Evolutionary conservation across 2,329 filamentous ascomycete genomes (phyloP).

Genomic region (Lomentospora prolificans): DNA sequence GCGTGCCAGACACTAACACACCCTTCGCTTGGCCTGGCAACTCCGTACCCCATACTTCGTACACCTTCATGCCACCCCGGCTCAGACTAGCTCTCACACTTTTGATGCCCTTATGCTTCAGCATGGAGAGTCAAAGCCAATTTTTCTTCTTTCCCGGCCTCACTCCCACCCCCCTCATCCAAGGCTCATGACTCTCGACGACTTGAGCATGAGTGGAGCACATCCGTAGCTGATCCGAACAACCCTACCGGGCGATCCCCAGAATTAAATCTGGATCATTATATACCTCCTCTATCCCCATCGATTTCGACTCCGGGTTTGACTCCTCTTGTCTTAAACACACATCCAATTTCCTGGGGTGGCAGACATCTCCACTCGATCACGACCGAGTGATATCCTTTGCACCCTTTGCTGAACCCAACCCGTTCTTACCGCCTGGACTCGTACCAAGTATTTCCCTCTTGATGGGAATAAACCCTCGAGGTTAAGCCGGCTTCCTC

Average conservation of each 20-base stretch:
- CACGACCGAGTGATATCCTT: neutral
- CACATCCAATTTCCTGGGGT: neutral
- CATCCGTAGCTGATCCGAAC: constrained; percentile 1
- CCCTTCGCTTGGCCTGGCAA: neutral
- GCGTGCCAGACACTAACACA: neutral
- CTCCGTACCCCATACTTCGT: neutral
- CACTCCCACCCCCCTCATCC: neutral
- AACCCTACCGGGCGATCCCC: constrained; percentile 2
- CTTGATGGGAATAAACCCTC: too few relatives aligned
- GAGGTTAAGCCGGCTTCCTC: neutral
- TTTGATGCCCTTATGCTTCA: neutral
- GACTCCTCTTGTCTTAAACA: neutral
- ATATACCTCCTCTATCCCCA: constrained; percentile 3
- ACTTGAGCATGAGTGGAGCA: neutral
- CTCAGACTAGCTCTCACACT: neutral
- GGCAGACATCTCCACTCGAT: neutral
- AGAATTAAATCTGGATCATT: constrained; percentile 1
- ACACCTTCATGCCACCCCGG: neutral
- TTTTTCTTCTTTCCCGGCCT: neutral
- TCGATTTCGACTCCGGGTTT: neutral
- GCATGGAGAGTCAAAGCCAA: neutral
- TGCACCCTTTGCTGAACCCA: too few relatives aligned
- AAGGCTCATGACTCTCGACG: neutral
- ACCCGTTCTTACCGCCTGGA: too few relatives aligned
- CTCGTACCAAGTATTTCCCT: too few relatives aligned